Percentiles rank a stretch among this genome's conserved stretches.
Evolutionary conservation across 75 land plant genomes (phyloP).

Genomic region (Picea sitchensis): DNA sequence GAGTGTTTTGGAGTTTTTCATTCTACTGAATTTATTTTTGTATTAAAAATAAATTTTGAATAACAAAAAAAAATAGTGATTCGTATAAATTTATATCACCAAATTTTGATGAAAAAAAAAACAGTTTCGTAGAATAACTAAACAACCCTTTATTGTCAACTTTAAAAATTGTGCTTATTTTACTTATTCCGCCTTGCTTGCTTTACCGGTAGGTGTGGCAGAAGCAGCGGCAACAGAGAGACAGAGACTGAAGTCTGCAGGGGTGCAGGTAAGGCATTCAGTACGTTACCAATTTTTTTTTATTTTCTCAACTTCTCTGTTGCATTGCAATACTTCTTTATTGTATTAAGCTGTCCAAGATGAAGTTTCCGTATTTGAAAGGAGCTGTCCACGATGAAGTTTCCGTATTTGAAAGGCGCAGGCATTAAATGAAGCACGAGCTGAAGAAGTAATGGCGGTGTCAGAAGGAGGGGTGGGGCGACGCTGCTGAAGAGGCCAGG

Average conservation of each 20-base stretch:
- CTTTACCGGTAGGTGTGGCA: conserved; percentile 3
- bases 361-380: background rate
- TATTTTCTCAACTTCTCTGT: background rate
- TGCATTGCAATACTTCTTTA: background rate
- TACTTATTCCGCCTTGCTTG: background rate
- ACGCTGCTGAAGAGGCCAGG: background rate
- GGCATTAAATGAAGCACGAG: conserved; percentile 1
- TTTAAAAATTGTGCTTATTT: background rate
- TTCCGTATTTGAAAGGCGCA: background rate
- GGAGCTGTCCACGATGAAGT: background rate
- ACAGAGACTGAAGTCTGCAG: conserved; percentile 4
- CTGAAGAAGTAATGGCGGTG: conserved; percentile 9
- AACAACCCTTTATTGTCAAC: background rate
- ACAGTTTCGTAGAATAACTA: too few species aligned
- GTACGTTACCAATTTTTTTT: background rate
- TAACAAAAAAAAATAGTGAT: too few species aligned
- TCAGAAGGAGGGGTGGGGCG: background rate
- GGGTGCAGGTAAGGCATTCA: background rate
- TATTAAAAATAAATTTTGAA: too few species aligned
- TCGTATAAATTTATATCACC: too few species aligned
- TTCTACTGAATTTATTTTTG: too few species aligned
- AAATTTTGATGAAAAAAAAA: too few species aligned
- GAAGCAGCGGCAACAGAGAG: background rate
- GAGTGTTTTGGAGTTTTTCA: too few species aligned
- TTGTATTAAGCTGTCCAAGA: conserved; percentile 1